A percentile compares a stretch with the other conserved stretches of the same genome.
Conservation (phyloP, 345 rosid genomes). For the Psidium friedrichsthalianum region DNA sequence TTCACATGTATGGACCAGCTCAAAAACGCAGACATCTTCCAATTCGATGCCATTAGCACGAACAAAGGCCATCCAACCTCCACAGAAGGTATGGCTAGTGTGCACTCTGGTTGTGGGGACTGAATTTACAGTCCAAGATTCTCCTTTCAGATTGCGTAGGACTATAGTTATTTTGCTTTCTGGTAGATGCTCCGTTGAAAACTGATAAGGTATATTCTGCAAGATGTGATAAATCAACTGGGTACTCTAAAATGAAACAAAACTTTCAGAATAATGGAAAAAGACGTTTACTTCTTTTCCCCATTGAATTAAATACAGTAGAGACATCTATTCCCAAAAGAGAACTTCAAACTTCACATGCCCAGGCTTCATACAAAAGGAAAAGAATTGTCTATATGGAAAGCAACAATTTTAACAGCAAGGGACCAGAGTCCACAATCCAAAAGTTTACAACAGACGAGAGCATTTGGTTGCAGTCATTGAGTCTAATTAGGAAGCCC, state of each 20-base stretch:
- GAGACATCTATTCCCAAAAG: not conserved
- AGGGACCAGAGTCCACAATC: not conserved
- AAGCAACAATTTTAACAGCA: not conserved
- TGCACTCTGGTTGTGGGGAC: constrained; percentile 59
- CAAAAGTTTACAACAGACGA: not conserved
- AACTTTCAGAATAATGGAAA: not conserved
- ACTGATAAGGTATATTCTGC: constrained; percentile 56
- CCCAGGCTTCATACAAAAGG: not conserved
- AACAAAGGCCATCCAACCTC: constrained; percentile 63
- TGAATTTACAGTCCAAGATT: constrained; percentile 48
- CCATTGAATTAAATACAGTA: not conserved
- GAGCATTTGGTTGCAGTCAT: not conserved
- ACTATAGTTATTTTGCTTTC: constrained; percentile 40
- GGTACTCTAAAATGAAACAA: not conserved
- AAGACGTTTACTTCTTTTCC: not conserved
- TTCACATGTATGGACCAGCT: constrained; percentile 33
- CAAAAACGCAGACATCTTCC: constrained; percentile 50
- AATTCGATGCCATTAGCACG: constrained; percentile 35
- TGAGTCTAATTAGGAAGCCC: not conserved
- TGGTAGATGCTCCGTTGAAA: constrained; percentile 51
- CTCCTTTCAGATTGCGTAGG: constrained; percentile 40
- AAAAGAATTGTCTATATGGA: not conserved
- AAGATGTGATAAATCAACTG: not conserved
- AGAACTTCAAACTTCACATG: not conserved
- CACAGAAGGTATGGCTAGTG: constrained; percentile 54